Conservation (phyloP, 225 moss, liverwort and hornwort species). For the Asterella californica region DNA sequence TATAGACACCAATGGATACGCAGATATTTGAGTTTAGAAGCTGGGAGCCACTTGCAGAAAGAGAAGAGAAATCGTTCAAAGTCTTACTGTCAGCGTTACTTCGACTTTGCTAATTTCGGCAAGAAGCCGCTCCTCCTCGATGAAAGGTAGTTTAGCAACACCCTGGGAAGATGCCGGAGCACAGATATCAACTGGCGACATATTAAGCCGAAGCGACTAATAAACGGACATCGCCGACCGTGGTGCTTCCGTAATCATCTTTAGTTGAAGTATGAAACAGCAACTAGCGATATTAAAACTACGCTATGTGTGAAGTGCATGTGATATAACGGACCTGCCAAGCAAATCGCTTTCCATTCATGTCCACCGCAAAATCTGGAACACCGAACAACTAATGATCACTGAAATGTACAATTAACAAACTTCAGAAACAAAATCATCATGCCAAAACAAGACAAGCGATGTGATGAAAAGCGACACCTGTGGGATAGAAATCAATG, state of each 20-base stretch:
- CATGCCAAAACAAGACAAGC: neutral
- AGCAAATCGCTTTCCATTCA: constrained; percentile 96
- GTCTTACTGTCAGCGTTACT: constrained; percentile 69
- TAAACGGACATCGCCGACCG: neutral
- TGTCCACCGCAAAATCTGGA: constrained; percentile 95
- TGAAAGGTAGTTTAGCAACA: constrained; percentile 94
- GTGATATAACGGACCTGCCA: constrained; percentile 67
- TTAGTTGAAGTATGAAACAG: neutral
- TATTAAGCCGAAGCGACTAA: neutral
- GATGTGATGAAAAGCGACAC: constrained; percentile 24
- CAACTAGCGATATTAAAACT: neutral
- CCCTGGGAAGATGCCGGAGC: constrained; percentile 46
- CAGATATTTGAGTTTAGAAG: too few relatives aligned
- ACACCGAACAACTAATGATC: neutral
- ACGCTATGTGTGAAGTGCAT: neutral
- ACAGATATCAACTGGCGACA: neutral
- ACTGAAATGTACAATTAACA: neutral
- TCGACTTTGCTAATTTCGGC: constrained; percentile 78
- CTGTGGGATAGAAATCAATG: constrained; percentile 88
- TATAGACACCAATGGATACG: too few relatives aligned
- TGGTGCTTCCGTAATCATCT: neutral
- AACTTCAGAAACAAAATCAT: neutral
- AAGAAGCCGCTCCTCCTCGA: constrained; percentile 88
- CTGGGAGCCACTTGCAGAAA: too few relatives aligned
- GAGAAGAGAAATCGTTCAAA: neutral